Percentiles rank a stretch among this genome's conserved stretches.
These are phyloP conservation scores for Ogataea pignaliae DNA, from an alignment of 805 yeast species.

Conservation along the genomic window DNA sequence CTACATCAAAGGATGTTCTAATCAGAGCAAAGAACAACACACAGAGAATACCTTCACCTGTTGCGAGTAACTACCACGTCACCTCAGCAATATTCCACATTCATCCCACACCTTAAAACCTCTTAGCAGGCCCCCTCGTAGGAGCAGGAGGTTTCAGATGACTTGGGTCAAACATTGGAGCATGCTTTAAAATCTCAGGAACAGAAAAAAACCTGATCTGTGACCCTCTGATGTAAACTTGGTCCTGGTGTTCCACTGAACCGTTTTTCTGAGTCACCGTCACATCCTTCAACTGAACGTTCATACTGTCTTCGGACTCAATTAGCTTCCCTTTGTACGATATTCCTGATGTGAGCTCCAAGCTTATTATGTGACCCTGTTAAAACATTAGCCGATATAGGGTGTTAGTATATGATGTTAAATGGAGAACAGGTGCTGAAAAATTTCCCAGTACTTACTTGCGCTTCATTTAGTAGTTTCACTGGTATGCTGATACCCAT, in stretches of 20 bases:
- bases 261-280: slow-evolving; percentile 77
- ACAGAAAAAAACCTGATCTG: slow-evolving; percentile 78
- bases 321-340: slow-evolving; percentile 81
- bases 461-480: slow-evolving; percentile 81
- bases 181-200: slow-evolving; percentile 84
- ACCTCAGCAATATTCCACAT: neutral
- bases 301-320: slow-evolving; percentile 92
- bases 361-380: slow-evolving; percentile 77
- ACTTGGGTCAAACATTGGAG: slow-evolving; percentile 72
- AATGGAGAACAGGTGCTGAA: neutral
- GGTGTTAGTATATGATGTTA: neutral
- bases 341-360: slow-evolving; percentile 83
- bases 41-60: too few relatives aligned
- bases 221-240: slow-evolving; percentile 88
- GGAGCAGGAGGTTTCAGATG: slow-evolving; percentile 67
- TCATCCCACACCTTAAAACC: slow-evolving; percentile 2
- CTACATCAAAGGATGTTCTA: too few relatives aligned
- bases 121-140: slow-evolving; percentile 42
- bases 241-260: slow-evolving; percentile 67
- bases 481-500: slow-evolving; percentile 80
- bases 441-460: slow-evolving; percentile 30
- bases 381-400: neutral
- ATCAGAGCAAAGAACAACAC: too few relatives aligned
- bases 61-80: neutral
- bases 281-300: slow-evolving; percentile 78